These are phyloP conservation scores for Dissophora globulifera DNA, from an alignment of 192 early-diverging fungal species.

Conservation along the genomic window DNA sequence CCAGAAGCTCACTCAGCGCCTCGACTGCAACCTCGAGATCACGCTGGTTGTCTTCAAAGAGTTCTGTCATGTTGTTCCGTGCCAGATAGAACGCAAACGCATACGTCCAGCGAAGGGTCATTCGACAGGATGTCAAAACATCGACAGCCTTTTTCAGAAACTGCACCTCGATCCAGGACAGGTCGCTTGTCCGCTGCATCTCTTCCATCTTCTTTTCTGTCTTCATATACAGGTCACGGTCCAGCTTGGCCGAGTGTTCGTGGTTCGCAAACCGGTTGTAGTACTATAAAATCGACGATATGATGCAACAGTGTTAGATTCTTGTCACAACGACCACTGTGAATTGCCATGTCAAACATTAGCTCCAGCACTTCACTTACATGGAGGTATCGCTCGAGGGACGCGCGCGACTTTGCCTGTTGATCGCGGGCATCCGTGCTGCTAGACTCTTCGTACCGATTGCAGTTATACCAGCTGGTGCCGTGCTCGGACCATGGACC, in stretches of 20 bases:
- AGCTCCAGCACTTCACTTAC: conserved; percentile 64
- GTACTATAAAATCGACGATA: conserved; percentile 67
- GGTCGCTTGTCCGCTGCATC: conserved; percentile 87
- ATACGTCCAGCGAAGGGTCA: conserved; percentile 98
- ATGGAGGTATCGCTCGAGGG: conserved; percentile 95
- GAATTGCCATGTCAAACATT: too few species aligned
- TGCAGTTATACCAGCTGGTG: conserved; percentile 97
- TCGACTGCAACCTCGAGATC: conserved; percentile 99
- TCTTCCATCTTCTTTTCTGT: conserved; percentile 97
- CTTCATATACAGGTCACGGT: conserved; percentile 82
- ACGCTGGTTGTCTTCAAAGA: conserved; percentile 98
- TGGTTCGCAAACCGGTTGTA: conserved; percentile 98
- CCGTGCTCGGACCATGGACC: conserved; percentile 98
- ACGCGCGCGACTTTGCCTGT: conserved; percentile 87
- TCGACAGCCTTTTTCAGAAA: conserved; percentile 94
- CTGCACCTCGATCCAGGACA: conserved; percentile 99
- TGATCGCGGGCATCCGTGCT: conserved; percentile 87
- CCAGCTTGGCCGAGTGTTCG: conserved; percentile 91
- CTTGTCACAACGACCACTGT: too few species aligned
- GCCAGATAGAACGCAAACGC: conserved; percentile 95
- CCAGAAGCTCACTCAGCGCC: conserved; percentile 89
- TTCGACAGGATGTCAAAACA: conserved; percentile 87
- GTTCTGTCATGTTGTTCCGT: conserved; percentile 83
- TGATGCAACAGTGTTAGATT: too few species aligned
- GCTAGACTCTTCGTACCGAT: conserved; percentile 93